Evolutionary conservation across 176 grass and related monocot species (phyloP), one percentile per base, ranked within the genome.

Genomic region (Cocos nucifera): DNA sequence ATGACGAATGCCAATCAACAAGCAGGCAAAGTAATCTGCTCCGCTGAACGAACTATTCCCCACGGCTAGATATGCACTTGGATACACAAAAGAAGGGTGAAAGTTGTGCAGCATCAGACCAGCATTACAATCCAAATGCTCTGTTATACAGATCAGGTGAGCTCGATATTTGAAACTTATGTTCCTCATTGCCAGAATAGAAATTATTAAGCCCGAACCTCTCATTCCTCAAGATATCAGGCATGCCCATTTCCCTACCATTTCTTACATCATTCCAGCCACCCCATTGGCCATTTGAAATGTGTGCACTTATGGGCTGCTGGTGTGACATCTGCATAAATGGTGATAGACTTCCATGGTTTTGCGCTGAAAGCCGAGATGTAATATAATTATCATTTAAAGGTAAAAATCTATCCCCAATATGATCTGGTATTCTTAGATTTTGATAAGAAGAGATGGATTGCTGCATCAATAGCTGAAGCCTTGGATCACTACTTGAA

Each of bases 391-490:
- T 79, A 64, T 83, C 90, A 62, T 77, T 86, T 23, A 86, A 53
- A 76, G 53, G 75, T 51, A 78, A 77, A 61, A 79, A 83, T 58
- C 60, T 27, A 74, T 86, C 79, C 20, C 67, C 73, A 58, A 69
- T 63, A 50, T 83, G 78, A 27, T 88, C 79, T 54, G 77, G 25
- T 56, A 76, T 72, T 73, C 82, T 73, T 26, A 69, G 4, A 48
- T 79, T 95, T 74, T 86, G 83, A 72, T 81, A 61, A 75, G 89
- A 77, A 28, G 76, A 77, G 51, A 84, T 20, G 24, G 72, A 77
- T 59, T 83, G 86, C 53, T 81, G 90, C 86, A 81, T 81, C 17
- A 81, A 55, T 57, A 95, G 69, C 50, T 86, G 90, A 69, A 95
- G 51, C 63, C 77, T 89, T 59, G 74, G 85, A 57, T 95, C 85